Conservation (phyloP, 2,329 filamentous ascomycete species). For the Venturiaceae sp. region DNA sequence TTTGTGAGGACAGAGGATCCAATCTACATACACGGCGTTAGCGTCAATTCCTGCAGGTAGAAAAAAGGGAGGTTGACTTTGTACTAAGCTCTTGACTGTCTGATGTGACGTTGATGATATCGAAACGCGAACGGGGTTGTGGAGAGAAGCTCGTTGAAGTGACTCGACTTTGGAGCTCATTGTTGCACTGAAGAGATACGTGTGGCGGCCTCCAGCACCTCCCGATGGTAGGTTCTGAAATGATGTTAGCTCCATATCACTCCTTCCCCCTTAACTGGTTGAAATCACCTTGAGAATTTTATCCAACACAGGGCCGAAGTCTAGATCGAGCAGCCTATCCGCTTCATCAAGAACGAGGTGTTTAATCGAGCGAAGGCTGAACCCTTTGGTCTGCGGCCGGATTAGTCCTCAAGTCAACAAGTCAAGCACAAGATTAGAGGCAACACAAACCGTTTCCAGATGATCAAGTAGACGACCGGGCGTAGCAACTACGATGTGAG, state of each 20-base stretch:
- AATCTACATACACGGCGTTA: too few relatives aligned
- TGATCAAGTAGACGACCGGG: slow-evolving; percentile 86
- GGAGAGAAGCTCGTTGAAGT: slow-evolving; percentile 78
- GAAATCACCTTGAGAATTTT: slow-evolving; percentile 88
- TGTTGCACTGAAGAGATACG: slow-evolving; percentile 88
- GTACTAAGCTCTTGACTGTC: slow-evolving; percentile 79
- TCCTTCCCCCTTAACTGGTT: slow-evolving; percentile 41
- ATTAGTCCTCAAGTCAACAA: too few relatives aligned
- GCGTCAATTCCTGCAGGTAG: too few relatives aligned
- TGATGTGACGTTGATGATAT: slow-evolving; percentile 80
- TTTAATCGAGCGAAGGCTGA: slow-evolving; percentile 70
- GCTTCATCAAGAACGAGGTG: slow-evolving; percentile 95
- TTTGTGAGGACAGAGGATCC: slow-evolving; percentile 75
- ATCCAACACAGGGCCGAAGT: slow-evolving; percentile 86
- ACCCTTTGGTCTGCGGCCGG: slow-evolving; percentile 85
- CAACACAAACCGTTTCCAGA: slow-evolving; percentile 54
- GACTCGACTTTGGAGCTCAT: slow-evolving; percentile 91
- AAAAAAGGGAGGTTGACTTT: too few relatives aligned
- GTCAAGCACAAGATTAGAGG: background rate
- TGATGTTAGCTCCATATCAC: slow-evolving; percentile 5
- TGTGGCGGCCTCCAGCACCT: slow-evolving; percentile 41
- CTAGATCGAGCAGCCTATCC: slow-evolving; percentile 82
- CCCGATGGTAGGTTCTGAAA: background rate
- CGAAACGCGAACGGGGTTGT: slow-evolving; percentile 73
- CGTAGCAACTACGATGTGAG: slow-evolving; percentile 87